Evolutionary conservation across 208 protist genomes (phyloP), one percentile per base, ranked within the genome.

Genomic region (Acanthamoeba castellanii): DNA sequence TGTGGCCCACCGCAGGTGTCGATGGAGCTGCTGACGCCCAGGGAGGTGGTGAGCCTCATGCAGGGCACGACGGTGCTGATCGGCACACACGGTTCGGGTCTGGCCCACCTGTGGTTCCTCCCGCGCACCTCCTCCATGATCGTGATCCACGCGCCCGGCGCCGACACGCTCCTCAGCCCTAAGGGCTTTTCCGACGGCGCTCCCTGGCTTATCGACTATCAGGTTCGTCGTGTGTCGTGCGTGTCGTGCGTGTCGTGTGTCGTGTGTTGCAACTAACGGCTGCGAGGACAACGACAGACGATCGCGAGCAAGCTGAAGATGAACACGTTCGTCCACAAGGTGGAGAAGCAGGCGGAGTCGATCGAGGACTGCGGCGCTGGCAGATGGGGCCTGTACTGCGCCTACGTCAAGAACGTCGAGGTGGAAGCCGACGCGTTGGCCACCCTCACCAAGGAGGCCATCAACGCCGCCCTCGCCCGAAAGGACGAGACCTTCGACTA

Each of bases 101-200:
- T 87, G 50, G 78, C 78, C 11, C 14, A 87, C 25, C 78, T 87
- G 47, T 87, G 78, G 78, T 87, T 61, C 78, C 78, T 87, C 8
- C 78, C 78, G 3, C 50, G 37, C 50, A 87, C 78, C 7, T 87
- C 78, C 5, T 87, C 78, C 22, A 30, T 87, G 78, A 87, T 87
- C 47, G 78, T 61, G 27, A 52, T 87, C 50, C 78, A 87, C n/a
- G 11, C 78, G 9, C 78, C 78, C 20, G 78, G 78, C 50, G 27
- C 47, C 9, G 25, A 32, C n/a, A 18, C 52, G 47, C 42, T 87
- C 27, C 25, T 87, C 25, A 30, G 6, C 27, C 3, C 37, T 6
- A 22, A n/a, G 14, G 22, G 22, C 20, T 61, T 87, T 47, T 1
- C 14, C 3, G 61, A 14, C 47, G 78, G 78, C 47, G 18, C 78